phyloP scores from a whole-genome alignment of 805 yeast species.

The Starmera amethionina region DNA sequence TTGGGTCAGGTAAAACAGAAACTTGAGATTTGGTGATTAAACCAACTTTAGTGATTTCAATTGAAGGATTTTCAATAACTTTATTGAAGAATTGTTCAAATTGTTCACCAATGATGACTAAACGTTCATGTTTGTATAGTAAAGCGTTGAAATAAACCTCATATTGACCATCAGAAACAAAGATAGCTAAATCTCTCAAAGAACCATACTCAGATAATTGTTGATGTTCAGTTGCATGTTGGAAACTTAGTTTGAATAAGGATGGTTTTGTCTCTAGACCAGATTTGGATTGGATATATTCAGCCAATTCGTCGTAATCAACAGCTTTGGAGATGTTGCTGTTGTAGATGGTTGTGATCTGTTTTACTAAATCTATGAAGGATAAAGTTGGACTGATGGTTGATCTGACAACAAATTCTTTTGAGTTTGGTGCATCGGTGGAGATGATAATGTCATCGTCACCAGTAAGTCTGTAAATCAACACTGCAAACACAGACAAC shows the following conservation, averaged over 20 bases:
- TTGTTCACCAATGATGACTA: constrained; percentile 65
- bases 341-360: constrained; percentile 33
- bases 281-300: constrained; percentile 36
- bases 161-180: constrained; percentile 26
- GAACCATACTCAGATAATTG: constrained; percentile 32
- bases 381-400: constrained; percentile 43
- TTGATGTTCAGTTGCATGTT: constrained; percentile 27
- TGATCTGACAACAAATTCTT: constrained; percentile 55
- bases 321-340: constrained; percentile 23
- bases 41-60: constrained; percentile 47
- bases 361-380: constrained; percentile 42
- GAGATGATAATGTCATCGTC: constrained; percentile 91
- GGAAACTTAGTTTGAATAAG: constrained; percentile 48
- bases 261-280: constrained; percentile 50
- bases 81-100: constrained; percentile 40
- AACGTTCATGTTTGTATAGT: constrained; percentile 61
- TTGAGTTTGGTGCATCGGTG: constrained; percentile 37
- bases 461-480: constrained; percentile 77
- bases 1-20: constrained; percentile 74
- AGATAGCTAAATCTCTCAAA: constrained; percentile 56
- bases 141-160: constrained; percentile 64
- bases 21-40: constrained; percentile 62
- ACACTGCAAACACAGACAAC: constrained; percentile 57
- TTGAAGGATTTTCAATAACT: constrained; percentile 26
- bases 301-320: constrained; percentile 47